Conservation (phyloP, 1,284 basidiomycete genomes). For the Pulchroboletus neoregius region DNA sequence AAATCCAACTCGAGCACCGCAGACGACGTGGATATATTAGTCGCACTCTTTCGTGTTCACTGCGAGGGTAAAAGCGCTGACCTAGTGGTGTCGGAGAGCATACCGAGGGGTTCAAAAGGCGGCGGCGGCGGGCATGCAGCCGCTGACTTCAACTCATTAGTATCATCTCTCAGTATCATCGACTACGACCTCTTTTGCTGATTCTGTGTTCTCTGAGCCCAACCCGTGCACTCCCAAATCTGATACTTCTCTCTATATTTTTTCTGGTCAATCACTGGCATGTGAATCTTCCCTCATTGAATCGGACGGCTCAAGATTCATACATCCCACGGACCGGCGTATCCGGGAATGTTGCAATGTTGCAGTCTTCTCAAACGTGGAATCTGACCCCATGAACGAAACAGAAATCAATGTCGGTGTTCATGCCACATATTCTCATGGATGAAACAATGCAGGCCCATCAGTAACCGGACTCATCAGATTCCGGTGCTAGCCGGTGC, state of each 20-base stretch:
- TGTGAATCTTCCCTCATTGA: too few relatives aligned
- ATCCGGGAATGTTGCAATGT: neutral
- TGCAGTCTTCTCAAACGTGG: neutral
- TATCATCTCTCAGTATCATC: slow-evolving; percentile 60
- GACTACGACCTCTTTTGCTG: slow-evolving; percentile 76
- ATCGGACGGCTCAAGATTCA: neutral
- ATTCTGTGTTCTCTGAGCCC: slow-evolving; percentile 12
- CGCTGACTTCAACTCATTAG: slow-evolving; percentile 55
- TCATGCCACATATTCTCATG: slow-evolving; percentile 11
- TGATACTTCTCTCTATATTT: neutral
- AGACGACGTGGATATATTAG: slow-evolving; percentile 71
- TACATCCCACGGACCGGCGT: neutral
- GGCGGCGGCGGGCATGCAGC: slow-evolving; percentile 36
- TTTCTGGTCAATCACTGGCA: too few relatives aligned
- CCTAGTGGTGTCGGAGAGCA: slow-evolving; percentile 78
- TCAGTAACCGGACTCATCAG: too few relatives aligned
- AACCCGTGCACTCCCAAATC: neutral
- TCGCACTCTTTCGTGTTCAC: slow-evolving; percentile 78
- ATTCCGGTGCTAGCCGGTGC: too few relatives aligned
- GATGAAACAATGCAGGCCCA: too few relatives aligned
- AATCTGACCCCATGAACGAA: slow-evolving; percentile 7
- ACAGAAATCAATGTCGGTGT: neutral
- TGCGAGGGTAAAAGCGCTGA: slow-evolving; percentile 60
- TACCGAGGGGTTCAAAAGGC: slow-evolving; percentile 52
- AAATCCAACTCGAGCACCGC: slow-evolving; percentile 67